A percentile compares a stretch with the other conserved stretches of the same genome.
phyloP scores from a whole-genome alignment of 768 basidiomycete genomes.

The Tricholoma sp. region DNA sequence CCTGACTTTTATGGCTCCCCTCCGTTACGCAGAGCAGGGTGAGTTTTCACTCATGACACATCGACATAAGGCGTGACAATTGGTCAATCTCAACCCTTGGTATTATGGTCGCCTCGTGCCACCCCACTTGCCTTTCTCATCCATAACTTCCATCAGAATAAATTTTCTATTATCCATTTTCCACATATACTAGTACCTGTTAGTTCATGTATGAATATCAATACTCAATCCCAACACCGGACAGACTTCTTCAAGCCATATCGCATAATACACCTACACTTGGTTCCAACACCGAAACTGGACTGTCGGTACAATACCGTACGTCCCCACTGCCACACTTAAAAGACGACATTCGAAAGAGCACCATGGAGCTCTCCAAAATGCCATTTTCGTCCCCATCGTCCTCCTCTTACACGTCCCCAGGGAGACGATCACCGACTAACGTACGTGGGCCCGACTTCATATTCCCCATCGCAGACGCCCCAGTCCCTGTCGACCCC shows the following conservation, averaged over 20 bases:
- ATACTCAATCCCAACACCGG: slow-evolving; percentile 6
- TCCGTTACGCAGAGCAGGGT: slow-evolving; percentile 52
- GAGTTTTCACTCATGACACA: slow-evolving; percentile 19
- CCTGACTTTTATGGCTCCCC: slow-evolving; percentile 12
- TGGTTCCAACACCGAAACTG: slow-evolving; percentile 12
- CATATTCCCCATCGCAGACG: slow-evolving; percentile 30
- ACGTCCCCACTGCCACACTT: slow-evolving; percentile 38
- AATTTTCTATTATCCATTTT: slow-evolving; percentile 2
- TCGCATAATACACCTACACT: slow-evolving; percentile 36
- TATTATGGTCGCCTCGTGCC: background rate
- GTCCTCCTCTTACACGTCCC: slow-evolving; percentile 8
- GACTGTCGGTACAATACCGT: slow-evolving; percentile 6
- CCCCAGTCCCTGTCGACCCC: background rate
- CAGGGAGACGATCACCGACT: background rate
- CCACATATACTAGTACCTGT: slow-evolving; percentile 6
- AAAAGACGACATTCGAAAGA: slow-evolving; percentile 58
- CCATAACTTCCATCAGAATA: background rate
- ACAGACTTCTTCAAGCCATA: slow-evolving; percentile 53
- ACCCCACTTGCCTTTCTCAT: background rate
- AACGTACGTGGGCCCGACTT: slow-evolving; percentile 9
- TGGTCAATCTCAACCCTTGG: no score
- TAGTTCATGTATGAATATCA: background rate
- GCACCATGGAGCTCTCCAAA: slow-evolving; percentile 61
- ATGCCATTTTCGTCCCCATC: slow-evolving; percentile 34
- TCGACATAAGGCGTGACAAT: slow-evolving; percentile 4